Conservation (phyloP, 768 basidiomycete genomes). For the Panaeolus papilionaceus region DNA sequence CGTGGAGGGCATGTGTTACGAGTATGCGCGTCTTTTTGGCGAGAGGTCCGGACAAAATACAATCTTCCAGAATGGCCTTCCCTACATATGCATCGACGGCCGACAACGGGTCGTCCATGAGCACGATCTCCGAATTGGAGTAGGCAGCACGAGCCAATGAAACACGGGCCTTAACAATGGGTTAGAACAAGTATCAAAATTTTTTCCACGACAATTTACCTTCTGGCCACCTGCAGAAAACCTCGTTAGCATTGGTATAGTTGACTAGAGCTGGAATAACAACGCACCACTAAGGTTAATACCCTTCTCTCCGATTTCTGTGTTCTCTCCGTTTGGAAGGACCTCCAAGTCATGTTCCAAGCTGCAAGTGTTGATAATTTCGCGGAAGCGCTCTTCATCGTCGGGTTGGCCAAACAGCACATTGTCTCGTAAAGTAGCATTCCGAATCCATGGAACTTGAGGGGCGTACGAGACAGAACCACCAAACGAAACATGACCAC, state of each 20-base stretch:
- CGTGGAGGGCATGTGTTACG: slow-evolving; percentile 65
- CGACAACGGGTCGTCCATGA: slow-evolving; percentile 83
- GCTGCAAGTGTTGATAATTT: slow-evolving; percentile 68
- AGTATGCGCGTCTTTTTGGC: slow-evolving; percentile 62
- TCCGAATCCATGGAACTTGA: slow-evolving; percentile 69
- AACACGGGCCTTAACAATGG: slow-evolving; percentile 62
- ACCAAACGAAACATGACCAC: slow-evolving; percentile 60
- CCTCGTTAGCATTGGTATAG: neutral
- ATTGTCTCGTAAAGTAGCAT: slow-evolving; percentile 76
- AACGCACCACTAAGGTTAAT: slow-evolving; percentile 65
- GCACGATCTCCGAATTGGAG: slow-evolving; percentile 71
- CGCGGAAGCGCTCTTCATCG: slow-evolving; percentile 61
- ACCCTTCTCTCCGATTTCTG: slow-evolving; percentile 81
- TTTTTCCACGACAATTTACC: too few relatives aligned
- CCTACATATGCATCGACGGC: slow-evolving; percentile 84
- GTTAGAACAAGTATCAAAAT: too few relatives aligned
- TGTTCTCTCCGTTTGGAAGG: slow-evolving; percentile 71
- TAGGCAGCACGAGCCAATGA: slow-evolving; percentile 82
- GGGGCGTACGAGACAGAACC: slow-evolving; percentile 65
- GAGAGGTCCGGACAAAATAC: slow-evolving; percentile 61
- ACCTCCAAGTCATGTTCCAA: slow-evolving; percentile 75
- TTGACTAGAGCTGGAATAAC: neutral
- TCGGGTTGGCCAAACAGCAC: slow-evolving; percentile 74
- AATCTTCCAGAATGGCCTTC: slow-evolving; percentile 68
- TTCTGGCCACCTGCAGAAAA: slow-evolving; percentile 42